A percentile compares a stretch with the other conserved stretches of the same genome.
These are phyloP conservation scores for Urochloa ruziziensis DNA, from an alignment of 176 grass and related monocot genomes.

Conservation along the genomic window DNA sequence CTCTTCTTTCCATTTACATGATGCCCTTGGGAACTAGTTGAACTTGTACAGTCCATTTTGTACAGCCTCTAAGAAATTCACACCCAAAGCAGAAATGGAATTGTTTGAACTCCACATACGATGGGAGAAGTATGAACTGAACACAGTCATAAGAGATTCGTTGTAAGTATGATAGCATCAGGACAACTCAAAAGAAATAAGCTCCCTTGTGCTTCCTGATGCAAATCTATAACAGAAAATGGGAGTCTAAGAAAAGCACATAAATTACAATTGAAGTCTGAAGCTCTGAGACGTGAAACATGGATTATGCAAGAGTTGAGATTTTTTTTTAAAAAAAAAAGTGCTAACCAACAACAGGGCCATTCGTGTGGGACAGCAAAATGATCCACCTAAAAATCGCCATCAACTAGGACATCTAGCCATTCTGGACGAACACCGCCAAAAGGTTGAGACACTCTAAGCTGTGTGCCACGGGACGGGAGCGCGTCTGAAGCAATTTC, in stretches of 20 bases:
- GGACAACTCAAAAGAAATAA: background rate
- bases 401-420: background rate
- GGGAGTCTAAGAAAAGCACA: background rate
- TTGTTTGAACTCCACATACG: background rate
- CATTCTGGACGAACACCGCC: background rate
- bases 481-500: background rate
- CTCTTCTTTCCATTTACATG: conserved; percentile 45
- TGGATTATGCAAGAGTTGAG: background rate
- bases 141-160: background rate
- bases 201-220: background rate
- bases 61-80: conserved; percentile 9
- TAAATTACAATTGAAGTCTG: background rate
- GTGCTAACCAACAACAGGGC: no score
- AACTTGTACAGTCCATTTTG: conserved; percentile 53
- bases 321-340: background rate
- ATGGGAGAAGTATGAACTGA: background rate
- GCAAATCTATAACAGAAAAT: conserved; percentile 3
- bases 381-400: background rate
- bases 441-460: no score
- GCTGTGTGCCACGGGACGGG: background rate
- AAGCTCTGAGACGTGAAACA: background rate
- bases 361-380: background rate
- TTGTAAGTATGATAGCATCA: background rate
- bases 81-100: background rate
- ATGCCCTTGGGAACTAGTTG: background rate